Evolutionary conservation across 192 early-diverging fungal genomes (phyloP).

Genomic region (Mortierella alpina): DNA sequence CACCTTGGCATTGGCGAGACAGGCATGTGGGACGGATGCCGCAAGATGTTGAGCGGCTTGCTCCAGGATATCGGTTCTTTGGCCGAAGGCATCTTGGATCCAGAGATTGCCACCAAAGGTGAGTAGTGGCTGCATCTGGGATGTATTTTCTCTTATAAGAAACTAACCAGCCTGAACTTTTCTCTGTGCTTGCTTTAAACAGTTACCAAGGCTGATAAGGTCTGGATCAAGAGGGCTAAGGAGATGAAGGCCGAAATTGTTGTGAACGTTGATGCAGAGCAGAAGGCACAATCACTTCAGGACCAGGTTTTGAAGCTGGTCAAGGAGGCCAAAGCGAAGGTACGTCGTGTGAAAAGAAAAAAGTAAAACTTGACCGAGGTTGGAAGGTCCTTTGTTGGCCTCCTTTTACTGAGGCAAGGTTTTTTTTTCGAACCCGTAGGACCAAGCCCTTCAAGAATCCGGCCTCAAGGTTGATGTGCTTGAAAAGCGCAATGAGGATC

Average conservation of each 20-base stretch:
- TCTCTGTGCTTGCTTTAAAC: not conserved
- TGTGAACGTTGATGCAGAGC: conserved; percentile 84
- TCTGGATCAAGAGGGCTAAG: conserved; percentile 85
- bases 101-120: conserved; percentile 65
- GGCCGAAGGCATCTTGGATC: conserved; percentile 62
- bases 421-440: conserved; percentile 48
- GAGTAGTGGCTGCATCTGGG: conserved; percentile 1
- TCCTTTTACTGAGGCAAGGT: not conserved
- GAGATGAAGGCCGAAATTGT: conserved; percentile 83
- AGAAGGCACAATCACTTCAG: conserved; percentile 76
- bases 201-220: conserved; percentile 66
- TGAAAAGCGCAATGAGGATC: conserved; percentile 81
- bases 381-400: too few relatives aligned
- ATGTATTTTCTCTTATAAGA: not conserved
- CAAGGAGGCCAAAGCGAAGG: conserved; percentile 82
- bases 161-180: not conserved
- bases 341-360: conserved; percentile 15
- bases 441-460: conserved; percentile 82
- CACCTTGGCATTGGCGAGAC: conserved; percentile 67
- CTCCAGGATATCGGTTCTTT: conserved; percentile 59
- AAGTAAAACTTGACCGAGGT: not conserved
- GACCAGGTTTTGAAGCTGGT: conserved; percentile 85
- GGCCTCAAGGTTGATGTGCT: conserved; percentile 81
- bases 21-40: conserved; percentile 69
- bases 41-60: conserved; percentile 60